Evolutionary conservation across 495 filamentous ascomycete species (phyloP), one percentile per base, ranked within the genome.

Genomic region (Aspergillus haitiensis): DNA sequence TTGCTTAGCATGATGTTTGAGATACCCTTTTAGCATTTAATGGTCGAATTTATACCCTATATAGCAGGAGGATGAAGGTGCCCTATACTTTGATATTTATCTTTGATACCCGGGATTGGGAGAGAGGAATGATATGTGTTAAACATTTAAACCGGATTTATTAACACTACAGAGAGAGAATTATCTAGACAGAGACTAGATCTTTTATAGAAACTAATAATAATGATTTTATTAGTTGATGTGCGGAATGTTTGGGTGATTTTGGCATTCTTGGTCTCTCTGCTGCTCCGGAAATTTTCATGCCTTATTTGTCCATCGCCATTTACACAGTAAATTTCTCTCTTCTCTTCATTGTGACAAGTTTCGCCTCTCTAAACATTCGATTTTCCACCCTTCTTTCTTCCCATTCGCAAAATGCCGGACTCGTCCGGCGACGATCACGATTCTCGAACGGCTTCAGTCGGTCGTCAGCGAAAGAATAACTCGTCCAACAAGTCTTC

Each of bases 361-460:
- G 21, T 27, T 27, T 27, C 21, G 1, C 21, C 21, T 27, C 21
- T 27, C 21, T 27, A 27, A 27, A 27, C 21, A 1, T 1, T 3
- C 21, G 3, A 27, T 27, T 27, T 27, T 27, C 21, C 21, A 27
- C 21, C 21, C 21, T 27, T 3, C 21, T 27, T 27, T 27, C 21
- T 27, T 27, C 21, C 21, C 21, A 42, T 44, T 10, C 48, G 33
- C 62, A 58, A 27, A 45, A 78, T 75, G 74, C 16, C 72, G 21
- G 67, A 70, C 48, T 59, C 61, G 35, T 68, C 71, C 8, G 72
- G 64, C 39, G 75, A 76, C 58, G 75, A 80, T 13, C 60, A 70
- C 11, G 77, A 80, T 56, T 80, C 77, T 9, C 67, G 77, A 45
- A 80, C 71, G 34, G 75, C 75, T 32, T 67, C 71, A 5, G 64